Base-by-base conservation (phyloP, 2,329 filamentous ascomycete species). In the Phialemoniopsis sp. region DNA sequence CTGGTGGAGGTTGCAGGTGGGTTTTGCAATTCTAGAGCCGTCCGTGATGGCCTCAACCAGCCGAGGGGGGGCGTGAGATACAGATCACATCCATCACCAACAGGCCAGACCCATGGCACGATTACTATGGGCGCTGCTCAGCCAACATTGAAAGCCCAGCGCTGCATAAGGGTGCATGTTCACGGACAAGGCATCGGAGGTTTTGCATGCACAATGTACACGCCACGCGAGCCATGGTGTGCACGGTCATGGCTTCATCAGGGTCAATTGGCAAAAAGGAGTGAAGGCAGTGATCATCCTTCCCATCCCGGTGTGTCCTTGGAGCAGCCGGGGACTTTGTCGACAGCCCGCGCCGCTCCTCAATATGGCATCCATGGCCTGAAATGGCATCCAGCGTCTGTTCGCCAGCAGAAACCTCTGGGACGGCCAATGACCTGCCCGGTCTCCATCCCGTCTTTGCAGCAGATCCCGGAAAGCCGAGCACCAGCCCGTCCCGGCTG, bases 341-440 rank as follows among this genome's bases (percentile, higher is more conserved):
- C 6, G 32, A 33, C n/a, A 33, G 32, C 5, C 17, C 5, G 32
- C 32, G 32, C 14, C 32, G 32, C 17, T 21, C 32, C 32, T 19
- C 32, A 34, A 34, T 34, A 34, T 34, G 32, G 32, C 12, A 34
- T 14, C 32, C 32, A 21, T 34, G 32, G 32, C 17, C 14, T 19
- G 32, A 34, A 34, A 21, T 17, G 17, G 17, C 12, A 21, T 21
- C 21, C 32, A n/a, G n/a, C 32, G 32, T 34, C 32, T 26, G 32
- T 34, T 34, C 32, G 32, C 32, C 10, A 8, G 17, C 32, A 19
- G 21, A 13, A 19, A 5, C n/a, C 21, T 21, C 32, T 19, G 10
- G 32, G 13, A 13, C 17, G 32, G 32, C 32, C 32, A 34, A 34
- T 34, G 32, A 19, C 12, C 17, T 13, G 32, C 17, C 32, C 32